Evolutionary conservation across 176 grass and related monocot species (phyloP).

Genomic region (Ensete glaucum): DNA sequence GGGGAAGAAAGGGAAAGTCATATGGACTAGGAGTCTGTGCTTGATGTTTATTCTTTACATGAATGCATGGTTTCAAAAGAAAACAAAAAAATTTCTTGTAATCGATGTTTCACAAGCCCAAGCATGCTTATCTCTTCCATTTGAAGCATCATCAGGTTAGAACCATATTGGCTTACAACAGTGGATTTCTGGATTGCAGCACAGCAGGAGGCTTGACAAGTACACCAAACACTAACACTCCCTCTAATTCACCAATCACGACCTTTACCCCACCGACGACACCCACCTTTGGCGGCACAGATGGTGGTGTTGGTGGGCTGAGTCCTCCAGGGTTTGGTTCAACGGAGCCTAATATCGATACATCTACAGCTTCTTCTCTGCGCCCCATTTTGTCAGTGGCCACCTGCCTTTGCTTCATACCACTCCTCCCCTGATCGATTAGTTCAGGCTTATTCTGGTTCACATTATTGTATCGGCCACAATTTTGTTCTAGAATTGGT

Average conservation of each 20-base stretch:
- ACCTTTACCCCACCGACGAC: not conserved
- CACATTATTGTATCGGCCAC: not conserved
- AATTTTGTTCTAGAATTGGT: not conserved
- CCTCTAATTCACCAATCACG: not conserved
- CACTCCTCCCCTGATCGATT: no score
- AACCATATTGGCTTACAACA: not conserved
- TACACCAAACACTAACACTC: not conserved
- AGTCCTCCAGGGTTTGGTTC: conserved; percentile 8
- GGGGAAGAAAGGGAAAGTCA: no score
- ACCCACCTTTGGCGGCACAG: not conserved
- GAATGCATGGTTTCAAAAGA: not conserved
- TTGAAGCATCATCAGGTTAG: not conserved
- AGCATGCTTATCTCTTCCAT: not conserved
- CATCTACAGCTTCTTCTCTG: not conserved
- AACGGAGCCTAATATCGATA: not conserved
- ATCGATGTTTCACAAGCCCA: not conserved
- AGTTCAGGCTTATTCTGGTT: not conserved
- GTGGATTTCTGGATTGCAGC: not conserved
- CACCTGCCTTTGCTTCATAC: not conserved
- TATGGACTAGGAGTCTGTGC: not conserved
- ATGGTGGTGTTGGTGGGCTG: not conserved
- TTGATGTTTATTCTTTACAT: not conserved
- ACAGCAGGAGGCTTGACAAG: conserved; percentile 3
- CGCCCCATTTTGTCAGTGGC: not conserved
- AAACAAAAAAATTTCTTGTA: not conserved